Evolutionary conservation across 306 rosid genomes (phyloP).

Genomic region (Ceratonia siliqua): DNA sequence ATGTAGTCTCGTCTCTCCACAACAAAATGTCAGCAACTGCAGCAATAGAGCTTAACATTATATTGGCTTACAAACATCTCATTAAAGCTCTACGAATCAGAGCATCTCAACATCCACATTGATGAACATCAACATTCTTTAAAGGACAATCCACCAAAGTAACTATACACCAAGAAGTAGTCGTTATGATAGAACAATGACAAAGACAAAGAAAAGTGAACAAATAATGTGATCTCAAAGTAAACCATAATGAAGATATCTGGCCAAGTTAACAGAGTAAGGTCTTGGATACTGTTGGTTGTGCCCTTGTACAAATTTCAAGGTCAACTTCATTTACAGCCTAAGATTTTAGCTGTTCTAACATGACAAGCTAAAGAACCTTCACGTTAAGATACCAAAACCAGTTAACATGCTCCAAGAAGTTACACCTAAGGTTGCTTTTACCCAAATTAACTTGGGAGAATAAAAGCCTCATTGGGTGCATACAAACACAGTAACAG

Average conservation of each 20-base stretch:
- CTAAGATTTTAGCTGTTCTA: slow-evolving; percentile 16
- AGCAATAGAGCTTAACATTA: slow-evolving; percentile 48
- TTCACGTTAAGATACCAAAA: background rate
- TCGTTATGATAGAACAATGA: background rate
- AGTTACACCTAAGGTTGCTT: slow-evolving; percentile 16
- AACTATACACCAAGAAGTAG: slow-evolving; percentile 13
- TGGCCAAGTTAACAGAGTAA: background rate
- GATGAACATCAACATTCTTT: background rate
- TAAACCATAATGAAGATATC: slow-evolving; percentile 11
- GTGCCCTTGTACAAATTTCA: slow-evolving; percentile 17
- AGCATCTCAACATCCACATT: slow-evolving; percentile 18
- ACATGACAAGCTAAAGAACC: slow-evolving; percentile 25
- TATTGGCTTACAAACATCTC: slow-evolving; percentile 21
- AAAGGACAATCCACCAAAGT: background rate
- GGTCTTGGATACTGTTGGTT: slow-evolving; percentile 14
- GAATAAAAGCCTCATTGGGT: slow-evolving; percentile 13
- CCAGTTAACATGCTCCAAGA: slow-evolving; percentile 11
- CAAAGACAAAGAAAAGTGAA: slow-evolving; percentile 9
- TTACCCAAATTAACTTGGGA: background rate
- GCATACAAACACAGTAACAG: slow-evolving; percentile 11
- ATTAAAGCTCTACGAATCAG: slow-evolving; percentile 2
- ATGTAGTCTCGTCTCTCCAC: slow-evolving; percentile 87
- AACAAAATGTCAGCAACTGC: slow-evolving; percentile 83
- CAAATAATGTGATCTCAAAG: slow-evolving; percentile 17
- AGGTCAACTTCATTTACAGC: slow-evolving; percentile 26